Conservation (phyloP, 305 asterid genomes). For the Fraxinus sp. region DNA sequence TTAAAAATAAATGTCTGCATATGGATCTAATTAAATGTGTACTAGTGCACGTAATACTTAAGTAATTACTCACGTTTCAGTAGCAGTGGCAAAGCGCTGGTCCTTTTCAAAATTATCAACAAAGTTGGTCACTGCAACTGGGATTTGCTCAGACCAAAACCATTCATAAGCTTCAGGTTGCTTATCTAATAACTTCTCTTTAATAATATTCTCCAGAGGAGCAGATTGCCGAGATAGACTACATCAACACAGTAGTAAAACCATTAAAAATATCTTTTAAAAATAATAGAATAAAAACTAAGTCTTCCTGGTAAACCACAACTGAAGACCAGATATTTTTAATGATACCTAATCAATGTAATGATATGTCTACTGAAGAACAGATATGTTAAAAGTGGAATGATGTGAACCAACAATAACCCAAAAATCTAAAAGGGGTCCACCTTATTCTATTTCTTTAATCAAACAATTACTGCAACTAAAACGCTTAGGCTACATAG, state of each 20-base stretch:
- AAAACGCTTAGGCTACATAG: conserved; percentile 20
- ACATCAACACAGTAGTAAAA: conserved; percentile 31
- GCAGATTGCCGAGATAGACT: conserved; percentile 79
- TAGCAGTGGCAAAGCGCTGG: conserved; percentile 61
- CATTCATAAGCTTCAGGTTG: conserved; percentile 76
- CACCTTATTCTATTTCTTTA: conserved; percentile 8
- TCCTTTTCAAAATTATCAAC: conserved; percentile 73
- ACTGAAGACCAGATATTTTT: neutral
- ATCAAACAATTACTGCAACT: conserved; percentile 4
- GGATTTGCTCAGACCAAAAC: conserved; percentile 92
- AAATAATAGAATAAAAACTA: conserved; percentile 20
- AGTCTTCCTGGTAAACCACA: conserved; percentile 10
- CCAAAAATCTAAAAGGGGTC: conserved; percentile 7
- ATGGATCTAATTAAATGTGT: conserved; percentile 10
- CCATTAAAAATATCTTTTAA: conserved; percentile 14
- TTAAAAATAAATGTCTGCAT: conserved; percentile 7
- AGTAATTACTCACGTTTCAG: conserved; percentile 60
- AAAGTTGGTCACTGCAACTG: conserved; percentile 65
- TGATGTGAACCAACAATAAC: conserved; percentile 5
- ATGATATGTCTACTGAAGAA: conserved; percentile 10
- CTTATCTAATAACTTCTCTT: conserved; percentile 68
- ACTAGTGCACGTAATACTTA: conserved; percentile 18
- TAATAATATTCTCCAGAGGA: conserved; percentile 77
- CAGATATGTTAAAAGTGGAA: conserved; percentile 4
- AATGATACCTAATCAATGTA: neutral